phyloP scores from a whole-genome alignment of 495 filamentous ascomycete species.

The Annulohypoxylon nitens region DNA sequence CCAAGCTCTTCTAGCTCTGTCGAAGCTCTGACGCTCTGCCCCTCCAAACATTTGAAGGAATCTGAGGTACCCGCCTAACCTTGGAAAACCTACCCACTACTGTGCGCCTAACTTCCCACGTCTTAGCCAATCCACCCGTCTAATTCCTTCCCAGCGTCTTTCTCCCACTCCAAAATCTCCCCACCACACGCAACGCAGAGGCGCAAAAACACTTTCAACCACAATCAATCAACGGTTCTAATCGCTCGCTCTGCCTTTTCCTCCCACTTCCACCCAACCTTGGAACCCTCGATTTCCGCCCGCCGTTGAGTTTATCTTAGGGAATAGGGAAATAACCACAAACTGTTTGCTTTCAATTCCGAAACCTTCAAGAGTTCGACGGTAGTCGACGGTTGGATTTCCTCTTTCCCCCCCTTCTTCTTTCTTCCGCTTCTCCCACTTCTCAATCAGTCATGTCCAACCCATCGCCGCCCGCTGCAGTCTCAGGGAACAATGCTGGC shows the following conservation, averaged over 20 bases:
- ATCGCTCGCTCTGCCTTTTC: constrained; percentile 35
- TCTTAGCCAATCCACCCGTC: constrained; percentile 48
- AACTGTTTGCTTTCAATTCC: constrained; percentile 36
- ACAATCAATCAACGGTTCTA: constrained; percentile 35
- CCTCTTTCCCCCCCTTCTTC: constrained; percentile 2
- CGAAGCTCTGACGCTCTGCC: constrained; percentile 38
- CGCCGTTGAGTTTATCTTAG: constrained; percentile 41
- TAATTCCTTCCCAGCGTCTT: constrained; percentile 39
- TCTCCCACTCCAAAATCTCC: constrained; percentile 43
- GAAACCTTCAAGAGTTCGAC: constrained; percentile 29
- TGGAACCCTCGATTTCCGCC: constrained; percentile 39
- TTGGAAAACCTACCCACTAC: constrained; percentile 31
- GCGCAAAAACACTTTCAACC: constrained; percentile 19
- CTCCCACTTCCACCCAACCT: constrained; percentile 42
- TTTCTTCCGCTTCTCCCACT: constrained; percentile 9
- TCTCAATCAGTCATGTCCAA: constrained; percentile 53
- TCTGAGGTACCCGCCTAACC: constrained; percentile 32
- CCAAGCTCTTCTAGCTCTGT: constrained; percentile 38
- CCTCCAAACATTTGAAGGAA: constrained; percentile 32
- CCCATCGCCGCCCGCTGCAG: constrained; percentile 49
- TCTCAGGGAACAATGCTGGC: constrained; percentile 50
- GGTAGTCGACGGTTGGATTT: constrained; percentile 45
- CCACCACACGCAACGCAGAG: constrained; percentile 43
- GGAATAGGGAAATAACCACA: constrained; percentile 15
- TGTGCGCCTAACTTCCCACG: constrained; percentile 39